Percentiles rank a stretch among this genome's conserved stretches.
phyloP scores from a whole-genome alignment of 169 alveolate genomes.

The Fabrea salina region DNA sequence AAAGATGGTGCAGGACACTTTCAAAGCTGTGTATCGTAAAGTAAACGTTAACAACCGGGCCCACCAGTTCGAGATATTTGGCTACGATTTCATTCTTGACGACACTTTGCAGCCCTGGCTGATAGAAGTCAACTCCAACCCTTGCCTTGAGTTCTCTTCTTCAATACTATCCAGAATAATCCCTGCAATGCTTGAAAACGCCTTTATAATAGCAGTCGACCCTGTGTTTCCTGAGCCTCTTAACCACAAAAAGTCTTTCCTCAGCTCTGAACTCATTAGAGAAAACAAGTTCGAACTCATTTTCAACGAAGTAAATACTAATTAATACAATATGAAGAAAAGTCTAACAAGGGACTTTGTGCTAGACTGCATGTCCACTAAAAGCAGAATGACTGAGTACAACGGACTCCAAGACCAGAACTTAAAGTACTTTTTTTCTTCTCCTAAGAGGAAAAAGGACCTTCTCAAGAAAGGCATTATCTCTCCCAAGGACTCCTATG shows the following conservation, averaged over 20 bases:
- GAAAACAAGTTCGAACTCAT: slow-evolving; percentile 34
- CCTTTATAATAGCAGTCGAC: slow-evolving; percentile 63
- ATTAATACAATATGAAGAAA: no score
- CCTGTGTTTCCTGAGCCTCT: slow-evolving; percentile 44
- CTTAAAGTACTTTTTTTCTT: background rate
- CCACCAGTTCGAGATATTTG: slow-evolving; percentile 64
- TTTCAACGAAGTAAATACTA: slow-evolving; percentile 32
- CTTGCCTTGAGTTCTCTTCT: slow-evolving; percentile 69
- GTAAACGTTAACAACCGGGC: slow-evolving; percentile 48
- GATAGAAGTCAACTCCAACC: slow-evolving; percentile 82
- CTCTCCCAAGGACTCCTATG: no score
- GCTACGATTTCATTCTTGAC: slow-evolving; percentile 77
- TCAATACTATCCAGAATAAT: slow-evolving; percentile 55
- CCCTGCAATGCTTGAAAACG: slow-evolving; percentile 70
- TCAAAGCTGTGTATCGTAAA: slow-evolving; percentile 40
- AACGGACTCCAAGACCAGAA: background rate
- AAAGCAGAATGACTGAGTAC: background rate
- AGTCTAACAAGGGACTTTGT: no score
- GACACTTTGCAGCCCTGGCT: slow-evolving; percentile 57
- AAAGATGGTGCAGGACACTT: slow-evolving; percentile 37
- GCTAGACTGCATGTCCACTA: background rate
- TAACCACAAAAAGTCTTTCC: background rate
- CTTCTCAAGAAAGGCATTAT: background rate
- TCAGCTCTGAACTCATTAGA: background rate
- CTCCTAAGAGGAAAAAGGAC: background rate